Conservation (phyloP, 257 asterid species). For the Lantana camara region DNA sequence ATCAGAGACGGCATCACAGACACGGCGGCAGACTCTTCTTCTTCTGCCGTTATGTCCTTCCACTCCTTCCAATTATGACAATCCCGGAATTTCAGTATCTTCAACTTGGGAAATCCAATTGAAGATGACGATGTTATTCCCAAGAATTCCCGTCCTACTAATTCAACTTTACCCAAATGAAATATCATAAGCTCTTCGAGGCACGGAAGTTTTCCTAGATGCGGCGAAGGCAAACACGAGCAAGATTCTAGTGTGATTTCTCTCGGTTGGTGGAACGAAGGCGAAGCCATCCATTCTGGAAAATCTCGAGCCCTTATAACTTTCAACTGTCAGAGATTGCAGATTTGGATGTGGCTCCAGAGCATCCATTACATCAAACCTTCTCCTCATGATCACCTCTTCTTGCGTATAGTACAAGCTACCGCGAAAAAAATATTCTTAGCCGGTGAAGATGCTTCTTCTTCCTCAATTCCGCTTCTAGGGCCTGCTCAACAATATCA, state of each 20-base stretch:
- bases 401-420: too few relatives aligned
- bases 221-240: too few relatives aligned
- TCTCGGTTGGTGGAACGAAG: too few relatives aligned
- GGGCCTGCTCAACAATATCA: neutral
- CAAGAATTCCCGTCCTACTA: constrained; percentile 30
- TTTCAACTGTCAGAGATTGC: too few relatives aligned
- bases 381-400: too few relatives aligned
- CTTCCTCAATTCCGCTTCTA: constrained; percentile 18
- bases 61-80: constrained; percentile 35
- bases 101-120: constrained; percentile 31
- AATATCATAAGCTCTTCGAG: too few relatives aligned
- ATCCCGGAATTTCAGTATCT: neutral
- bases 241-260: too few relatives aligned
- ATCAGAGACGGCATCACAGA: constrained; percentile 25
- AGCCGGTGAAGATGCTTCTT: constrained; percentile 8
- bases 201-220: too few relatives aligned
- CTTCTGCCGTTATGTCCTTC: constrained; percentile 25
- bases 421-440: neutral
- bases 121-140: constrained; percentile 7
- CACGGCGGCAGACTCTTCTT: neutral
- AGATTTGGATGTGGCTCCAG: too few relatives aligned
- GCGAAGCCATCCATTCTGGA: too few relatives aligned
- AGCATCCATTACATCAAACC: too few relatives aligned
- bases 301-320: too few relatives aligned
- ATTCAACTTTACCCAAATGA: constrained; percentile 8